A percentile compares a stretch with the other conserved stretches of the same genome.
Evolutionary conservation across 176 grass and related monocot species (phyloP).

Genomic region (Pharus latifolius): DNA sequence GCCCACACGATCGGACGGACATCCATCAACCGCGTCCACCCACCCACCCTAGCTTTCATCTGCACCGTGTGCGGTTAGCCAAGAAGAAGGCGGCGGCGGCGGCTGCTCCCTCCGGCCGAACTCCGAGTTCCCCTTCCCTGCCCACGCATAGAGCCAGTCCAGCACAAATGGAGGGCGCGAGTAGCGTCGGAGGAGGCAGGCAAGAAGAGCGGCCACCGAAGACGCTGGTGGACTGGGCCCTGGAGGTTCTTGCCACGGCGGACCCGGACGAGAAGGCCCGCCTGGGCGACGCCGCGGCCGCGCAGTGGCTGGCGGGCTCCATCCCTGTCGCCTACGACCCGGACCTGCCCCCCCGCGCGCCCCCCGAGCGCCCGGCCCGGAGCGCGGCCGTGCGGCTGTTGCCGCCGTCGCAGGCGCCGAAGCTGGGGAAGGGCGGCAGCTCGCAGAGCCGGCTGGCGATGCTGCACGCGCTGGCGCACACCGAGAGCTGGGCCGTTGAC

Average conservation of each 20-base stretch:
- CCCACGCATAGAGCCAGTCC: too few species aligned
- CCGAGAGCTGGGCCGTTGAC: slow-evolving; percentile 95
- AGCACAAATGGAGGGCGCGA: slow-evolving; percentile 5
- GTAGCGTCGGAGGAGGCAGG: background rate
- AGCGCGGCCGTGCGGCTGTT: slow-evolving; percentile 58
- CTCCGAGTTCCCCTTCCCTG: background rate
- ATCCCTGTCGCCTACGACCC: slow-evolving; percentile 44
- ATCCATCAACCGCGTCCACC: too few species aligned
- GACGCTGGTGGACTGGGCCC: slow-evolving; percentile 69
- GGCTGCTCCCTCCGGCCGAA: too few species aligned
- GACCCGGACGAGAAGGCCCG: slow-evolving; percentile 78
- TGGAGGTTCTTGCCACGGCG: slow-evolving; percentile 52
- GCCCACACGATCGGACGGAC: too few species aligned
- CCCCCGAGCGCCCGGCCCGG: slow-evolving; percentile 56
- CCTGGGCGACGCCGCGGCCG: slow-evolving; percentile 39
- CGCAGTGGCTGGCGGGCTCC: slow-evolving; percentile 46
- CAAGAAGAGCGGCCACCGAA: background rate
- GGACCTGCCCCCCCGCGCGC: background rate
- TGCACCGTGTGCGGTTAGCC: too few species aligned
- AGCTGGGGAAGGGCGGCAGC: slow-evolving; percentile 81
- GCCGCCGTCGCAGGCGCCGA: slow-evolving; percentile 50
- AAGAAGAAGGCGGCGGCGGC: background rate
- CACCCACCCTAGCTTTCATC: too few species aligned
- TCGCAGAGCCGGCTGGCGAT: slow-evolving; percentile 70
- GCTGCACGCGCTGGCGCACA: slow-evolving; percentile 84